A percentile compares a stretch with the other conserved stretches of the same genome.
phyloP scores from a whole-genome alignment of 2,329 filamentous ascomycete species.

The Fusarium sp. region DNA sequence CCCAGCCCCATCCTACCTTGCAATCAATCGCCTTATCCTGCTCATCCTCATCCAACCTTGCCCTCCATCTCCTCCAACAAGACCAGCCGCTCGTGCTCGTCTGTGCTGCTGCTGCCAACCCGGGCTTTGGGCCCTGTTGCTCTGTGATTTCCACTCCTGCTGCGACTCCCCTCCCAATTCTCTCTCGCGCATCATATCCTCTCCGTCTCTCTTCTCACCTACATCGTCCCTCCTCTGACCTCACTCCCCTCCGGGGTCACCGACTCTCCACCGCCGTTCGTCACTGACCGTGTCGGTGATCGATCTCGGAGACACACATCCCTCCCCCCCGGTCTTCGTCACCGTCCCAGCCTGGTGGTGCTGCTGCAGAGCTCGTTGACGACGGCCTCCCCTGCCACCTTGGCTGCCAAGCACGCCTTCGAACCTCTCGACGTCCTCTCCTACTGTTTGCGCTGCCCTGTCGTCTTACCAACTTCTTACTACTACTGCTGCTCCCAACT shows the following conservation, averaged over 20 bases:
- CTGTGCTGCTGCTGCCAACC: background rate
- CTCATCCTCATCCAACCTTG: slow-evolving; percentile 19
- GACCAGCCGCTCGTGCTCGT: background rate
- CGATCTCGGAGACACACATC: slow-evolving; percentile 34
- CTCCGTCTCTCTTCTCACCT: slow-evolving; percentile 1
- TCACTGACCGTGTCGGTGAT: slow-evolving; percentile 24
- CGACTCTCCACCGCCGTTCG: slow-evolving; percentile 38
- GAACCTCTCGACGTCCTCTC: slow-evolving; percentile 21
- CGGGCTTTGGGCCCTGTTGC: background rate
- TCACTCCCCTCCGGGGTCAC: slow-evolving; percentile 28
- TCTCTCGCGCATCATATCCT: background rate
- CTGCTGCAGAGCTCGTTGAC: slow-evolving; percentile 29
- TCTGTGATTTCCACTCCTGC: background rate
- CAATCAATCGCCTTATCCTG: slow-evolving; percentile 28
- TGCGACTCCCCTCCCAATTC: no score
- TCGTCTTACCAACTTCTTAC: slow-evolving; percentile 40
- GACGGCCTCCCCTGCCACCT: slow-evolving; percentile 26
- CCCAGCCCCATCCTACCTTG: slow-evolving; percentile 33
- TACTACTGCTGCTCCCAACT: slow-evolving; percentile 20
- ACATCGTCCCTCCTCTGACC: slow-evolving; percentile 26
- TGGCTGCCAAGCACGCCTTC: slow-evolving; percentile 37
- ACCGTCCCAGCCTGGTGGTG: slow-evolving; percentile 42
- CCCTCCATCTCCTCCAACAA: slow-evolving; percentile 10
- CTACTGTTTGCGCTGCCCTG: slow-evolving; percentile 28
- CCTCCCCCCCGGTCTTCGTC: slow-evolving; percentile 29